Percentiles rank a stretch among this genome's conserved stretches.
Evolutionary conservation across 331 rosid genomes (phyloP).

Genomic region (Acacia concinna): DNA sequence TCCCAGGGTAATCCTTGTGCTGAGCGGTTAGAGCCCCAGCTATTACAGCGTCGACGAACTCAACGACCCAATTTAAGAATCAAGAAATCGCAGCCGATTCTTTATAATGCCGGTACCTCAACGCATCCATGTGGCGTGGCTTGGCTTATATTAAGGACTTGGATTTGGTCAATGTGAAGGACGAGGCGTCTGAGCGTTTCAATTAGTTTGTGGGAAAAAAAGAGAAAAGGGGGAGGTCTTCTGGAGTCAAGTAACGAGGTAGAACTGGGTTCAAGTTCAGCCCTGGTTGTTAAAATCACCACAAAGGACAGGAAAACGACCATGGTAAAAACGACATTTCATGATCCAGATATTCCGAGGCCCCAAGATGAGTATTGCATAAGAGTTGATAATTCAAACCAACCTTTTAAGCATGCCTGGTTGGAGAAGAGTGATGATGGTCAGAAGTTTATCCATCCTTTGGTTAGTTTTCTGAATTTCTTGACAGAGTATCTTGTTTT

Average conservation of each 20-base stretch:
- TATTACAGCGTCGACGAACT: conserved; percentile 65
- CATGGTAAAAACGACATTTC: conserved; percentile 80
- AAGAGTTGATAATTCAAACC: conserved; percentile 63
- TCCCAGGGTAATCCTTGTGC: not conserved
- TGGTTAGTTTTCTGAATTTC: conserved; percentile 48
- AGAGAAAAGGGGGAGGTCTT: conserved; percentile 38
- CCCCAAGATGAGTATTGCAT: conserved; percentile 83
- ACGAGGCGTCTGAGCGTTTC: conserved; percentile 73
- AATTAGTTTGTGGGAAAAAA: conserved; percentile 66
- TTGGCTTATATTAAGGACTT: too few relatives aligned
- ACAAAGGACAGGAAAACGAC: conserved; percentile 51
- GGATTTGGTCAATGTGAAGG: conserved; percentile 61
- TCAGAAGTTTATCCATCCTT: conserved; percentile 65
- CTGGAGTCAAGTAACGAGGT: conserved; percentile 22
- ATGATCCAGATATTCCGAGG: conserved; percentile 69
- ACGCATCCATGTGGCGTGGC: conserved; percentile 37
- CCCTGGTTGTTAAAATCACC: conserved; percentile 52
- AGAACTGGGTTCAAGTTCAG: conserved; percentile 22
- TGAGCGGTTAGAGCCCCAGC: conserved; percentile 44
- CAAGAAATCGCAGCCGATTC: conserved; percentile 59
- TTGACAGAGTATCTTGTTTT: not conserved
- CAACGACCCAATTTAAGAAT: conserved; percentile 46
- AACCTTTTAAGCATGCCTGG: conserved; percentile 91
- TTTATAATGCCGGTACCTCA: conserved; percentile 56
- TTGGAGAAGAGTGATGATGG: conserved; percentile 76